Base-by-base conservation (phyloP, 305 asterid genomes). In the Rubia balearica region DNA sequence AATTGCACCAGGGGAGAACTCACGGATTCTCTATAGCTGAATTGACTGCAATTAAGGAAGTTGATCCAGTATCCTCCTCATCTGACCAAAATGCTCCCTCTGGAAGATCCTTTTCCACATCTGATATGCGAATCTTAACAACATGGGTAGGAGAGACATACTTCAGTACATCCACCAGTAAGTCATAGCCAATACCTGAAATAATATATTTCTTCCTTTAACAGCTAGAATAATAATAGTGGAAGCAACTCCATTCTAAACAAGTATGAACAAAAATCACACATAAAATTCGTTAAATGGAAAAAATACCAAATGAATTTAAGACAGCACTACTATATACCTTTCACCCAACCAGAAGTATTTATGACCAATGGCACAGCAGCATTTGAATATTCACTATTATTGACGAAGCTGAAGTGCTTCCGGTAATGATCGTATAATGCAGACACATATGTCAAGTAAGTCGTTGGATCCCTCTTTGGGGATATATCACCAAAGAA, bases 281-380 rank as follows among this genome's bases (percentile, higher is more conserved):
- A 19, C 55, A 33, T 48, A 36, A 64, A 70, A 64, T 68, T 66
- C 59, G 67, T 53, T 30, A 71, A 61, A 69, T 46, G 40, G 42
- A 65, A 55, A 22, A 49, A 16, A 61, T 27, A 67, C 13, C 61
- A 41, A 72, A 49, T 21, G 71, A 62, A 73, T 41, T 67, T 19
- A 67, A 43, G 65, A 68, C 74, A 69, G 45, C 67, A 69, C 71
- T 62, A 48, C 57, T 51, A 74, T 36, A 43, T 68, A 86, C 97
- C 98, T 89, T 91, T 94, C 60, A 94, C 97, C 98, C 99, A 94
- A 72, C 96, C 99, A 5, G 95, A 88, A 70, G 99, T 91, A 86
- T 94, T 94, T 76, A 94, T 82, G 77, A 94, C 89, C 75, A 91
- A 88, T n/a, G 99, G 98, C 69, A 88, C 61, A 55, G 82, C 85